Evolutionary conservation across 768 basidiomycete species (phyloP).

Genomic region (Suillus clintonianus): DNA sequence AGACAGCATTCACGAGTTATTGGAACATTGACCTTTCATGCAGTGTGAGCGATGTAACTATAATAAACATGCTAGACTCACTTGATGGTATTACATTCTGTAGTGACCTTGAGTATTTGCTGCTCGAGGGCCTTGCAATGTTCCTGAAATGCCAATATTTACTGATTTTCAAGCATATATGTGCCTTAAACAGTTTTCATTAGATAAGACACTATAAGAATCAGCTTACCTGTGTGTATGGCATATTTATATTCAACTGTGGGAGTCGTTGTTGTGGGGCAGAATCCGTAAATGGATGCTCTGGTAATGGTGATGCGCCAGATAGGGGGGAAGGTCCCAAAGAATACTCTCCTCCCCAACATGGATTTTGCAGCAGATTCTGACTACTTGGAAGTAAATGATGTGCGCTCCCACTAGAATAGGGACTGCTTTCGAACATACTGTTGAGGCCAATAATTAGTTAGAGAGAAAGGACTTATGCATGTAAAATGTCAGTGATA

Average conservation of each 20-base stretch:
- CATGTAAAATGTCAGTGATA: no score
- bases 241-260: neutral
- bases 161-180: conserved; percentile 7
- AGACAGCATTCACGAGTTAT: neutral
- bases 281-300: neutral
- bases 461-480: no score
- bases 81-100: neutral
- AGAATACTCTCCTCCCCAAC: neutral
- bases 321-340: neutral
- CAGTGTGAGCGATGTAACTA: no score
- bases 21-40: neutral
- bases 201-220: no score
- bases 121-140: neutral
- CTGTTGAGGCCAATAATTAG: no score
- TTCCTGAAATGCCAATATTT: neutral
- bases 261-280: neutral
- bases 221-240: neutral
- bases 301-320: neutral
- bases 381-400: no score
- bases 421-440: no score
- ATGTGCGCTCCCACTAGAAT: no score
- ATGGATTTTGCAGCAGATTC: neutral
- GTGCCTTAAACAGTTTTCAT: conserved; percentile 1
- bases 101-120: neutral
- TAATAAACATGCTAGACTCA: neutral